These are phyloP conservation scores for Ganoderma meredithae DNA, from an alignment of 1,284 basidiomycete species.

Conservation along the genomic window DNA sequence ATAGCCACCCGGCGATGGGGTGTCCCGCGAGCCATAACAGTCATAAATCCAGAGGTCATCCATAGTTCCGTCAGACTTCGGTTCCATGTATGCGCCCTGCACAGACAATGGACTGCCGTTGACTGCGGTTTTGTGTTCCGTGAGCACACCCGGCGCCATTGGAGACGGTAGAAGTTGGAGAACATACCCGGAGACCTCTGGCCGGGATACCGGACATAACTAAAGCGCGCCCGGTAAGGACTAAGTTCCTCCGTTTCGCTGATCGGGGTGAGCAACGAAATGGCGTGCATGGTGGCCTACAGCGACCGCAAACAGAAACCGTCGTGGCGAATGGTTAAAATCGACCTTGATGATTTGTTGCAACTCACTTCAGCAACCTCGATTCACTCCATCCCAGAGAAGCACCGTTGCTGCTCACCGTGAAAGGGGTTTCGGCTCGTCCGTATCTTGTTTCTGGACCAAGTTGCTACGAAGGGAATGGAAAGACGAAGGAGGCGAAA, in stretches of 20 bases:
- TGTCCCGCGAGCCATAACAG: constrained; percentile 31
- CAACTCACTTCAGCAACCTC: background rate
- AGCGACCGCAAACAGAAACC: background rate
- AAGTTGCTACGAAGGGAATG: background rate
- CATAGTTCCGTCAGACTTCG: constrained; percentile 18
- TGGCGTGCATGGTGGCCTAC: constrained; percentile 23
- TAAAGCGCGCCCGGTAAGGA: constrained; percentile 25
- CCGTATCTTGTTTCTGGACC: background rate
- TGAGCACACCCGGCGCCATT: constrained; percentile 2
- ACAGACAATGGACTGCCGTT: constrained; percentile 18
- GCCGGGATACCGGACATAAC: constrained; percentile 15
- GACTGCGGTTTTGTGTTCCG: constrained; percentile 6
- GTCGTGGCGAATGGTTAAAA: background rate
- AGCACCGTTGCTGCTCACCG: background rate
- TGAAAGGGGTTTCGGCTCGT: background rate
- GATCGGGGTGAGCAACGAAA: constrained; percentile 28
- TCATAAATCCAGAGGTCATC: constrained; percentile 35
- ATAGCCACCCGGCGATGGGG: constrained; percentile 26
- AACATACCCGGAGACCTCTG: constrained; percentile 30
- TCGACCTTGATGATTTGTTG: background rate
- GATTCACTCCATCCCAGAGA: background rate
- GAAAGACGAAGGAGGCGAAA: background rate
- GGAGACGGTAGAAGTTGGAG: background rate
- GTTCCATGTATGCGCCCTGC: constrained; percentile 23
- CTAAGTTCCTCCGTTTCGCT: constrained; percentile 30